These are phyloP conservation scores for Straminergon stramineum DNA, from an alignment of 225 moss, liverwort and hornwort species.

Conservation along the genomic window DNA sequence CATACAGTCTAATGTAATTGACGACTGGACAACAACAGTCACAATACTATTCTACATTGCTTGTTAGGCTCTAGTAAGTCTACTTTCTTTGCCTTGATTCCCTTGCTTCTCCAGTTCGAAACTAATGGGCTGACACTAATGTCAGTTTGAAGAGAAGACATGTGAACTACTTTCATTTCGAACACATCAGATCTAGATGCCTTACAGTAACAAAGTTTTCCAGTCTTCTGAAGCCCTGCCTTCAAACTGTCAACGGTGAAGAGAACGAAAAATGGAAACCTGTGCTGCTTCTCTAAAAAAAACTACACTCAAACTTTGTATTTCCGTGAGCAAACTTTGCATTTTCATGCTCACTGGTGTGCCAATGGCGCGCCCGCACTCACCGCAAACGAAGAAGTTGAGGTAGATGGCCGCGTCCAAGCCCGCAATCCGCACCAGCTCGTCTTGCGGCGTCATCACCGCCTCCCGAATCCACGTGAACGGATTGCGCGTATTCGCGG, in stretches of 20 bases:
- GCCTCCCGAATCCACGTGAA: slow-evolving; percentile 41
- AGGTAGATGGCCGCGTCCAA: slow-evolving; percentile 54
- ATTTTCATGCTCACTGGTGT: neutral
- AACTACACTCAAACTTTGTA: neutral
- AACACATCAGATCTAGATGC: neutral
- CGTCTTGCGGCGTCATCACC: slow-evolving; percentile 27
- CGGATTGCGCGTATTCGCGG: slow-evolving; percentile 8
- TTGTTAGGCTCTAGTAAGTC: neutral
- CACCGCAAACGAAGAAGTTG: slow-evolving; percentile 47
- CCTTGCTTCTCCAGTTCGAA: neutral
- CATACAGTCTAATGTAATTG: too few relatives aligned
- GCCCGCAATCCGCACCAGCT: slow-evolving; percentile 33
- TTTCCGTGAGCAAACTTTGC: neutral
- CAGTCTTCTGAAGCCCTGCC: too few relatives aligned
- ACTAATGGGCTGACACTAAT: neutral
- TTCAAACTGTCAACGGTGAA: neutral
- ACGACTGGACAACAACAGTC: neutral
- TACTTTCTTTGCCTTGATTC: neutral
- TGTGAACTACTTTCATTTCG: neutral
- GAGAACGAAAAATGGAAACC: neutral
- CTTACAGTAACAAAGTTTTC: neutral
- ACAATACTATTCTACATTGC: neutral
- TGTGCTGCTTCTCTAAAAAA: neutral
- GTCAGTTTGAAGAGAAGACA: neutral
- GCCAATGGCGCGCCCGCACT: neutral